phyloP scores from a whole-genome alignment of 495 filamentous ascomycete genomes.

The Penicillium daleae region DNA sequence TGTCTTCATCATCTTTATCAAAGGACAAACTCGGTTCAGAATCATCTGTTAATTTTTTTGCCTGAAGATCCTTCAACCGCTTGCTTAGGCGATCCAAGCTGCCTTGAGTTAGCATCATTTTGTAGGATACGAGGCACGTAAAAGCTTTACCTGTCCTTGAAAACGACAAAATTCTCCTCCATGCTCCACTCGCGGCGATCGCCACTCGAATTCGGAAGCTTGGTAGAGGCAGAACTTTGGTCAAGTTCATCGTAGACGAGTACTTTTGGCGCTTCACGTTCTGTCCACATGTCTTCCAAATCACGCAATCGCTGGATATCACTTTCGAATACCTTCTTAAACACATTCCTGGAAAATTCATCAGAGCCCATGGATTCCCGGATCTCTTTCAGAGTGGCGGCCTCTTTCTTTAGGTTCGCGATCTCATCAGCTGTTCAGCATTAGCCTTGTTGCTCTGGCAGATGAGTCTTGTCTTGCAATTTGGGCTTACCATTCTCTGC shows the following conservation, averaged over 20 bases:
- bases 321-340: slow-evolving; percentile 87
- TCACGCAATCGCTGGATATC: slow-evolving; percentile 83
- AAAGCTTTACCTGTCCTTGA: slow-evolving; percentile 67
- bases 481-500: slow-evolving; percentile 69
- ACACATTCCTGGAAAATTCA: slow-evolving; percentile 79
- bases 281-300: slow-evolving; percentile 98
- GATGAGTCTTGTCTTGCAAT: background rate
- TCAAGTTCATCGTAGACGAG: slow-evolving; percentile 65
- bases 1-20: slow-evolving; percentile 97
- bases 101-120: slow-evolving; percentile 15
- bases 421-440: slow-evolving; percentile 71
- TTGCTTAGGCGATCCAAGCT: slow-evolving; percentile 76
- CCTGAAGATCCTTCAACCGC: slow-evolving; percentile 65
- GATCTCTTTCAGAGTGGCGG: slow-evolving; percentile 80
- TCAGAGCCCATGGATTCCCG: slow-evolving; percentile 79
- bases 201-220: slow-evolving; percentile 58
- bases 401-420: slow-evolving; percentile 78
- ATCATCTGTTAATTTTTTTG: slow-evolving; percentile 44
- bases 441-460: background rate
- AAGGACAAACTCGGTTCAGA: slow-evolving; percentile 73
- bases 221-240: slow-evolving; percentile 53
- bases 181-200: slow-evolving; percentile 81
- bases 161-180: slow-evolving; percentile 82
- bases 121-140: background rate
- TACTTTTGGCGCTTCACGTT: slow-evolving; percentile 69